These are phyloP conservation scores for Citrus hindsii DNA, from an alignment of 345 rosid species.

Conservation along the genomic window DNA sequence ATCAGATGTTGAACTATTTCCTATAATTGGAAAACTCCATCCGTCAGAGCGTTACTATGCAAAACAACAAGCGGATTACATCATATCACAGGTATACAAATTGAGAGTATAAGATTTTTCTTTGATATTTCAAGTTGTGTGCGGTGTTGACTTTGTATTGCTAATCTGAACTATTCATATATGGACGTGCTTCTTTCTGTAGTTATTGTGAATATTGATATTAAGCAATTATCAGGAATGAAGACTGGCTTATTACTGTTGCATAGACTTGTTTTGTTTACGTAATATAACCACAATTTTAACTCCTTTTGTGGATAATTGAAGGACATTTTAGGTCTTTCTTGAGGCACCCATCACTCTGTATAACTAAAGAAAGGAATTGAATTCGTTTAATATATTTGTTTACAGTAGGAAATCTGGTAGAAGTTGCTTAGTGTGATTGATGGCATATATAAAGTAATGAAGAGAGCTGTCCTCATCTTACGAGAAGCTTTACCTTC, in stretches of 20 bases:
- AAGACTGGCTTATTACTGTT: not conserved
- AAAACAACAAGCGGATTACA: conserved; percentile 91
- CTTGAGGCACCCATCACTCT: not conserved
- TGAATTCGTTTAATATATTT: not conserved
- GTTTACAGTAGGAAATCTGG: not conserved
- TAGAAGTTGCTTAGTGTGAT: not conserved
- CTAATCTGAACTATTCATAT: not conserved
- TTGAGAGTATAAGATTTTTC: not conserved
- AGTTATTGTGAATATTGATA: not conserved
- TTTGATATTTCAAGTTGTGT: not conserved
- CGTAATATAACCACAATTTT: not conserved
- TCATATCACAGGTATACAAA: conserved; percentile 69
- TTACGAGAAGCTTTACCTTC: not conserved
- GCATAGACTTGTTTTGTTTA: not conserved
- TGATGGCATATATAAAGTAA: not conserved
- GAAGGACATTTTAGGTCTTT: not conserved
- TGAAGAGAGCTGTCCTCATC: not conserved
- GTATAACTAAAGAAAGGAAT: not conserved
- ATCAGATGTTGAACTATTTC: conserved; percentile 69
- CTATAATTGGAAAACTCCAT: conserved; percentile 81
- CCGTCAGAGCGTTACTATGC: conserved; percentile 94
- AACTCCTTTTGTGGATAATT: not conserved
- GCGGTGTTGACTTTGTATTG: not conserved
- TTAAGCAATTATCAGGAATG: not conserved
- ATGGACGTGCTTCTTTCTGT: not conserved